Conservation (phyloP, 495 filamentous ascomycete species). For the Rhizodiscina lignyota region DNA sequence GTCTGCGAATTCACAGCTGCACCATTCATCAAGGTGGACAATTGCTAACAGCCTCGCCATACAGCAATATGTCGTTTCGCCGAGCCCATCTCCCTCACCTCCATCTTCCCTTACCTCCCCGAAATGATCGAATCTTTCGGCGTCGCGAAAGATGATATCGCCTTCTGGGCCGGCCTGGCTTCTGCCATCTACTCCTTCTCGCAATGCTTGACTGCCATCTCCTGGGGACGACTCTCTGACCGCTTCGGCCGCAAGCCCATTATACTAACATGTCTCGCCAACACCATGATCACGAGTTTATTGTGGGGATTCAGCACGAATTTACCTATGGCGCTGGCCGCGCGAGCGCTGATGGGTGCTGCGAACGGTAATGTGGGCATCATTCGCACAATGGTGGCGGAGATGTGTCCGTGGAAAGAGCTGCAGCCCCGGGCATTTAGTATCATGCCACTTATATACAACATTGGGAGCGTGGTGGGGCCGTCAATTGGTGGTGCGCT, state of each 20-base stretch:
- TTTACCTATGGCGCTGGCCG: constrained; percentile 51
- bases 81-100: constrained; percentile 71
- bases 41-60: background rate
- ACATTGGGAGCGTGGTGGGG: constrained; percentile 71
- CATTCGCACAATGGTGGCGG: constrained; percentile 52
- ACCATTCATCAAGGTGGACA: background rate
- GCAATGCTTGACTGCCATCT: constrained; percentile 55
- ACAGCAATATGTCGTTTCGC: constrained; percentile 65
- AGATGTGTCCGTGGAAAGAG: constrained; percentile 59
- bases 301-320: constrained; percentile 64
- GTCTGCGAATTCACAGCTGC: background rate
- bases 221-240: constrained; percentile 70
- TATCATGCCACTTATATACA: constrained; percentile 69
- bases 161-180: constrained; percentile 59
- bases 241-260: constrained; percentile 55
- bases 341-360: constrained; percentile 50
- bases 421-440: constrained; percentile 70
- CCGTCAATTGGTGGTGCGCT: constrained; percentile 77
- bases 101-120: constrained; percentile 76
- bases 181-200: constrained; percentile 55
- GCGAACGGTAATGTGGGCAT: constrained; percentile 55
- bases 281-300: constrained; percentile 56
- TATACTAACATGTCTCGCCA: constrained; percentile 51
- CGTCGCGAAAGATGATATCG: constrained; percentile 53
- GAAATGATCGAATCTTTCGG: constrained; percentile 76